phyloP scores from a whole-genome alignment of 495 filamentous ascomycete species.

The Lepidopterella palustris region DNA sequence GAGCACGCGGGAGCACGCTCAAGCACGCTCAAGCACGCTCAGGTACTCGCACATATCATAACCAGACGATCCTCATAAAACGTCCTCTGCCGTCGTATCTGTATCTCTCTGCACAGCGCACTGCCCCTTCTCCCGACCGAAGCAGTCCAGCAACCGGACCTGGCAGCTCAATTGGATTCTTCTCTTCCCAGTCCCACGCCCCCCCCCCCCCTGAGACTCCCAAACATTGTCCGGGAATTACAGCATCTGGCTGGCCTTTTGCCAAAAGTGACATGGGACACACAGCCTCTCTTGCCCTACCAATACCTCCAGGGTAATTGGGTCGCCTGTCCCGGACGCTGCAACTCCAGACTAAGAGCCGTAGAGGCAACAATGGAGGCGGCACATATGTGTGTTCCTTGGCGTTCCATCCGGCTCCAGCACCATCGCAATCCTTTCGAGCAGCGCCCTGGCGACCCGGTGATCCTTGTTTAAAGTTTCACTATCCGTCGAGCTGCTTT shows the following conservation, averaged over 20 bases:
- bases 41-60: no score
- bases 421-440: slow-evolving; percentile 5
- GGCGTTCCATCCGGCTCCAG: background rate
- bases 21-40: no score
- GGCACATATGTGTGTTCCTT: slow-evolving; percentile 2
- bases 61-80: background rate
- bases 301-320: background rate
- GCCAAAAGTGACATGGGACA: slow-evolving; percentile 17
- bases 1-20: no score
- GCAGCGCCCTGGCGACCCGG: background rate
- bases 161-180: background rate
- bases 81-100: background rate
- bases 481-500: slow-evolving; percentile 2
- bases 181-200: background rate
- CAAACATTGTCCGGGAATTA: background rate
- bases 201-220: background rate
- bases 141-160: background rate
- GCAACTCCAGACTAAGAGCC: background rate
- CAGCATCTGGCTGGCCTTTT: slow-evolving; percentile 22
- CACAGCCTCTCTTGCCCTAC: slow-evolving; percentile 27
- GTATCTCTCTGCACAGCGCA: background rate
- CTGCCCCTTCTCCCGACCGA: background rate
- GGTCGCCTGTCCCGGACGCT: background rate
- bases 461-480: slow-evolving; percentile 15
- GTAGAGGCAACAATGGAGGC: no score